phyloP scores from a whole-genome alignment of 257 asterid genomes.

The Solanum microdontum region DNA sequence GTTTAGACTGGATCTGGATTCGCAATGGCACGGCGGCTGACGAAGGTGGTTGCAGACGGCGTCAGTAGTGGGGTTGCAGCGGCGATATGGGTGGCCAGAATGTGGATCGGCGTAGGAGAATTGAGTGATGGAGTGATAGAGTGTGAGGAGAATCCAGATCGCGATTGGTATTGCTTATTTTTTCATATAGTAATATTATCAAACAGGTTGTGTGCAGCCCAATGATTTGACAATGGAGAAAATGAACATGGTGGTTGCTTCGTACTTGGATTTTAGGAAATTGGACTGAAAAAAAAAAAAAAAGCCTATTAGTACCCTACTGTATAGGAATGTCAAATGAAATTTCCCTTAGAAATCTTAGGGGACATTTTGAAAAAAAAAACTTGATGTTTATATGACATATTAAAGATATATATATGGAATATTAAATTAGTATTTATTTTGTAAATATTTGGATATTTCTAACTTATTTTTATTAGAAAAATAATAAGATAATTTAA shows the following conservation, averaged over 20 bases:
- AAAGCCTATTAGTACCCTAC: neutral
- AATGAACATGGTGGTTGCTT: neutral
- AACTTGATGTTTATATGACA: neutral
- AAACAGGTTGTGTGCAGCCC: neutral
- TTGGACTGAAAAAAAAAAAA: too few species aligned
- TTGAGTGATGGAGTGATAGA: neutral
- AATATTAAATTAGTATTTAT: neutral
- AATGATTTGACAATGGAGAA: neutral
- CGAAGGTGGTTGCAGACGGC: neutral
- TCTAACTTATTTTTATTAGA: neutral
- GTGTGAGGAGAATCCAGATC: neutral
- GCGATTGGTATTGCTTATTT: neutral
- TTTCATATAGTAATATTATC: neutral
- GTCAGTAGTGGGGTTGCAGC: neutral
- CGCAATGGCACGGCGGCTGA: neutral
- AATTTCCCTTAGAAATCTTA: neutral
- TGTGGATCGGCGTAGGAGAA: neutral
- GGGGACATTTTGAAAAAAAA: neutral
- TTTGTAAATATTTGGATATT: neutral
- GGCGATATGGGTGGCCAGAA: neutral
- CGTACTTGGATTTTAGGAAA: neutral
- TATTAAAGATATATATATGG: neutral
- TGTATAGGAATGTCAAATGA: neutral
- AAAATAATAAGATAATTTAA: neutral
- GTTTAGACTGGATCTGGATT: slow-evolving; percentile 8